Evolutionary conservation across 2,329 filamentous ascomycete species (phyloP).

Genomic region (Colletotrichum simmondsii): DNA sequence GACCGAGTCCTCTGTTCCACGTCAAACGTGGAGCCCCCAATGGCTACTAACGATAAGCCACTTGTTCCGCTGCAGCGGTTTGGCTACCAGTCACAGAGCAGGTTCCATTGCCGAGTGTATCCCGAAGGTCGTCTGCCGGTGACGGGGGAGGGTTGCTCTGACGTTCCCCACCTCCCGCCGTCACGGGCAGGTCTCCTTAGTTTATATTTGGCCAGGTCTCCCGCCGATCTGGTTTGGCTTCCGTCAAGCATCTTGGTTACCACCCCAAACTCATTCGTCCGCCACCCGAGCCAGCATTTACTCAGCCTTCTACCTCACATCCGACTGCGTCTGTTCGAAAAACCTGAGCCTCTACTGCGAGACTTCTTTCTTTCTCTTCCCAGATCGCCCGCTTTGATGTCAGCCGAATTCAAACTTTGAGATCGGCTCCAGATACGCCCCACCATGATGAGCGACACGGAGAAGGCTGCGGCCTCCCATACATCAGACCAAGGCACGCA

Average conservation of each 20-base stretch:
- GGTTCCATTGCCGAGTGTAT: slow-evolving; percentile 1
- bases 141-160: background rate
- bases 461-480: background rate
- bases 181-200: background rate
- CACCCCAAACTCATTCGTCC: background rate
- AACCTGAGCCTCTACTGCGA: background rate
- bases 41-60: background rate
- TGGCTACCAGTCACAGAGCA: background rate
- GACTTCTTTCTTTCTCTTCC: too few relatives aligned
- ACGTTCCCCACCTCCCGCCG: background rate
- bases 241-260: background rate
- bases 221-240: background rate
- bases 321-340: background rate
- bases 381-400: background rate
- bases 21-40: background rate
- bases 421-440: too few relatives aligned
- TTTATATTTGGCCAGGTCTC: slow-evolving; percentile 1
- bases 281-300: background rate
- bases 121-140: background rate
- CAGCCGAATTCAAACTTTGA: background rate
- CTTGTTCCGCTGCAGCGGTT: background rate
- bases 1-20: background rate
- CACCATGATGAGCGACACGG: background rate
- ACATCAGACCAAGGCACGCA: background rate
- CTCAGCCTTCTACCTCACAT: background rate